Evolutionary conservation across 768 basidiomycete species (phyloP).

Genomic region (Russula vinacea): DNA sequence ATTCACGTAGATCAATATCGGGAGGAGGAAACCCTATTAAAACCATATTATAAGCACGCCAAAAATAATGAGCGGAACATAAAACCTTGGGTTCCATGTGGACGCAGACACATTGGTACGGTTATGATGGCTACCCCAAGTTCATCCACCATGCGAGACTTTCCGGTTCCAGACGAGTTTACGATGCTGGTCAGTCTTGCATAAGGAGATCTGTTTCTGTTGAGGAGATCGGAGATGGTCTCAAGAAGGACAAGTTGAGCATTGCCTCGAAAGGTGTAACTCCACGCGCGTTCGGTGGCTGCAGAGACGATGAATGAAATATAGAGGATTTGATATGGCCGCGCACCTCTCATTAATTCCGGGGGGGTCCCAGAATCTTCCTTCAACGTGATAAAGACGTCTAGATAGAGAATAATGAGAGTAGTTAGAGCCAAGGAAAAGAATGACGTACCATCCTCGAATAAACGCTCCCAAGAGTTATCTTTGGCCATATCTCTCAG

Average conservation of each 20-base stretch:
- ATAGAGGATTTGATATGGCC: no score
- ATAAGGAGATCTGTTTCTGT: neutral
- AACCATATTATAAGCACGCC: neutral
- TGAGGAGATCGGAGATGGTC: neutral
- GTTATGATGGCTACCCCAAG: neutral
- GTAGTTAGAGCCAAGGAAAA: neutral
- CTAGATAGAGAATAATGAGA: no score
- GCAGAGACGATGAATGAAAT: no score
- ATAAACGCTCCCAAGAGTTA: neutral
- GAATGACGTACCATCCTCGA: neutral
- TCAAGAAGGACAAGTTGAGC: neutral
- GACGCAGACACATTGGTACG: slow-evolving; percentile 1
- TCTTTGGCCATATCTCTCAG: neutral
- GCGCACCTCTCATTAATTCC: no score
- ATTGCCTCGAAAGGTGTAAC: neutral
- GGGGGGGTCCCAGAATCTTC: no score
- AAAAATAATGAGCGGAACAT: neutral
- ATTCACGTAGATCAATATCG: neutral
- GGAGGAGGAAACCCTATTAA: neutral
- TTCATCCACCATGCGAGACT: slow-evolving; percentile 3
- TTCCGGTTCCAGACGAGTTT: slow-evolving; percentile 6
- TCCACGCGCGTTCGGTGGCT: no score
- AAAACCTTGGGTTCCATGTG: neutral
- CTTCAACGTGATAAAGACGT: no score
- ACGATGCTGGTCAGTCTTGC: neutral